A percentile compares a stretch with the other conserved stretches of the same genome.
Evolutionary conservation across 495 filamentous ascomycete genomes (phyloP).

Genomic region (Poronia punctata): DNA sequence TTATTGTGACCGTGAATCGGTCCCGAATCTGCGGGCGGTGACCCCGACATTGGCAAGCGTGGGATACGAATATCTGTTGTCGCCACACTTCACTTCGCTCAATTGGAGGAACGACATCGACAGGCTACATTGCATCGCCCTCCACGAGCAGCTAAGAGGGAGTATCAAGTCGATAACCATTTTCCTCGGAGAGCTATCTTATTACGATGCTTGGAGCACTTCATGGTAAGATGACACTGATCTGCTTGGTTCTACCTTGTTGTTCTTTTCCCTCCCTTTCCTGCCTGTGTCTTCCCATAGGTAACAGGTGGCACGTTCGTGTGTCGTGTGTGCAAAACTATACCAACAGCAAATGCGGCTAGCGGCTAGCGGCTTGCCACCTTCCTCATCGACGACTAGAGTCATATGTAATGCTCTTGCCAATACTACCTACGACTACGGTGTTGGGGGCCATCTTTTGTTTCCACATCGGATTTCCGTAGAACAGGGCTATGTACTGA

Average conservation of each 20-base stretch:
- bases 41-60: slow-evolving; percentile 33
- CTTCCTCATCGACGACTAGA: too few relatives aligned
- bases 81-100: slow-evolving; percentile 34
- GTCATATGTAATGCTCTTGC: too few relatives aligned
- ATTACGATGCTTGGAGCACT: slow-evolving; percentile 36
- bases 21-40: slow-evolving; percentile 34
- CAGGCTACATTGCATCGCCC: slow-evolving; percentile 35
- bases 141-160: slow-evolving; percentile 34
- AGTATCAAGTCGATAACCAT: slow-evolving; percentile 36
- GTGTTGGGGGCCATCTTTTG: not conserved
- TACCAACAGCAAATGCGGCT: too few relatives aligned
- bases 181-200: slow-evolving; percentile 37
- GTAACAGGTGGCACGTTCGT: too few relatives aligned
- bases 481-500: slow-evolving; percentile 1
- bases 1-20: slow-evolving; percentile 32
- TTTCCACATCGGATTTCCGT: not conserved
- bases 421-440: too few relatives aligned
- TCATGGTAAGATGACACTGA: slow-evolving; percentile 18
- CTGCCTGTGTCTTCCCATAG: too few relatives aligned
- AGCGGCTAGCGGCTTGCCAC: too few relatives aligned
- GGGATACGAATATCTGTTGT: slow-evolving; percentile 38
- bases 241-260: not conserved
- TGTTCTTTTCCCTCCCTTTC: not conserved
- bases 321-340: too few relatives aligned
- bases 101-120: slow-evolving; percentile 42